Conservation (phyloP, 2,329 filamentous ascomycete genomes). For the Trichophyton verrucosum region DNA sequence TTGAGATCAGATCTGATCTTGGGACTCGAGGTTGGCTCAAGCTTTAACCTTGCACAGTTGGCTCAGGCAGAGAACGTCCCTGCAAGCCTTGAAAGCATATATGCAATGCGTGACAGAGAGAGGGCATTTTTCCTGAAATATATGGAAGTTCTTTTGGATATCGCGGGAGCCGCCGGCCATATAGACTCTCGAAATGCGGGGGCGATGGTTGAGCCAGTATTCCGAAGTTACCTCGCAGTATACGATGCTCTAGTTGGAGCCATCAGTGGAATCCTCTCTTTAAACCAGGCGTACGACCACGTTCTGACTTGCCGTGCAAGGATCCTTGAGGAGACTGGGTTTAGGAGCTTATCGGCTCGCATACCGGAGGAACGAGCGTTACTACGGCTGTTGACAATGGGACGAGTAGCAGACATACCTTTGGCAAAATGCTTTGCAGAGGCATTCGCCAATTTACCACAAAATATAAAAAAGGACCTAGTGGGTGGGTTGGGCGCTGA, state of each 20-base stretch:
- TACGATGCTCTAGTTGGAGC: not conserved
- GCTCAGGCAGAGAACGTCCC: slow-evolving; percentile 29
- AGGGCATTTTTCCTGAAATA: slow-evolving; percentile 26
- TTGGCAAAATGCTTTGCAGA: not conserved
- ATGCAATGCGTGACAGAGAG: slow-evolving; percentile 16
- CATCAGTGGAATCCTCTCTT: not conserved
- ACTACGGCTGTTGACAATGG: slow-evolving; percentile 1
- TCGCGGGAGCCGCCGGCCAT: not conserved
- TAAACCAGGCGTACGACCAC: not conserved
- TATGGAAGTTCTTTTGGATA: slow-evolving; percentile 22
- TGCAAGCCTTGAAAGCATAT: slow-evolving; percentile 20
- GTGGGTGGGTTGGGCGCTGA: not conserved
- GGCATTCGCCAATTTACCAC: not conserved
- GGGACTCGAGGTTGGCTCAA: slow-evolving; percentile 25
- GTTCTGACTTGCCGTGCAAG: not conserved
- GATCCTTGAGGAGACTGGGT: not conserved
- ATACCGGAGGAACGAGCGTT: not conserved
- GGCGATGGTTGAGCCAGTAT: not conserved
- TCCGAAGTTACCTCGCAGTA: slow-evolving; percentile 1
- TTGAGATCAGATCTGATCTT: slow-evolving; percentile 19
- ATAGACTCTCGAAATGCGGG: not conserved
- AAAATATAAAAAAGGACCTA: not conserved
- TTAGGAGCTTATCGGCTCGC: not conserved
- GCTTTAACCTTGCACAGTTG: slow-evolving; percentile 29
- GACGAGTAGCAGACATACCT: not conserved